Percentiles rank a stretch among this genome's conserved stretches.
phyloP scores from a whole-genome alignment of 768 basidiomycete genomes.

The Mycena rebaudengoi region DNA sequence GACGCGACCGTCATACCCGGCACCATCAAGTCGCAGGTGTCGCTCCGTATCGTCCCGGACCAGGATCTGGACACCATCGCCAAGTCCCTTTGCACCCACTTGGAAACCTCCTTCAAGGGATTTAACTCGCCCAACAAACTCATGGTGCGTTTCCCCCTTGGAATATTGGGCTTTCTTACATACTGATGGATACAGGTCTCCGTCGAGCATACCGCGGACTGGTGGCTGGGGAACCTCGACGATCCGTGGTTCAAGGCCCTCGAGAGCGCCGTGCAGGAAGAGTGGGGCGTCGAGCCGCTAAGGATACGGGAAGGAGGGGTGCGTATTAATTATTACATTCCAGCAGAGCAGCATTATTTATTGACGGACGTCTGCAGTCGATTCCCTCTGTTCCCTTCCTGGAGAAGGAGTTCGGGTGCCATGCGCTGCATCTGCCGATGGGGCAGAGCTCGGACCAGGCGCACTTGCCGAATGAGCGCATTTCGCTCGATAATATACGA shows the following conservation, averaged over 20 bases:
- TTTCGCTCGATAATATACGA: constrained; percentile 82
- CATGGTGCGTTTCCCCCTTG: too few relatives aligned
- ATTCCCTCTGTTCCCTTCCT: constrained; percentile 95
- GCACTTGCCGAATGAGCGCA: constrained; percentile 93
- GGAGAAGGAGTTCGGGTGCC: constrained; percentile 90
- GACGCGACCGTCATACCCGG: constrained; percentile 92
- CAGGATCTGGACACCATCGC: constrained; percentile 82
- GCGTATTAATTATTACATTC: constrained; percentile 38
- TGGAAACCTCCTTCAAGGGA: constrained; percentile 64
- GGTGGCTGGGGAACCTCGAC: constrained; percentile 94
- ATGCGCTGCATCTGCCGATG: constrained; percentile 92
- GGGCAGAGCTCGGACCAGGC: constrained; percentile 93
- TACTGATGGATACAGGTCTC: constrained; percentile 60
- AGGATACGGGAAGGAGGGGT: constrained; percentile 95
- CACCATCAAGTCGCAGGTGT: constrained; percentile 83
- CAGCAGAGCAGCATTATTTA: not conserved
- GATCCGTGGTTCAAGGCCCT: constrained; percentile 88
- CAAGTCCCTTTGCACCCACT: constrained; percentile 62
- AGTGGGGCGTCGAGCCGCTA: constrained; percentile 88
- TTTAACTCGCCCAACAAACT: constrained; percentile 77
- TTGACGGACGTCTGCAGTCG: constrained; percentile 58
- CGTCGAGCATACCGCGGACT: constrained; percentile 87
- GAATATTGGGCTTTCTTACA: constrained; percentile 17
- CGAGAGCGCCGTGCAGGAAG: constrained; percentile 81
- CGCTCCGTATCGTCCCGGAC: constrained; percentile 93